Base-by-base conservation (phyloP, 225 moss, liverwort and hornwort species). In the Antitrichia curtipendula region DNA sequence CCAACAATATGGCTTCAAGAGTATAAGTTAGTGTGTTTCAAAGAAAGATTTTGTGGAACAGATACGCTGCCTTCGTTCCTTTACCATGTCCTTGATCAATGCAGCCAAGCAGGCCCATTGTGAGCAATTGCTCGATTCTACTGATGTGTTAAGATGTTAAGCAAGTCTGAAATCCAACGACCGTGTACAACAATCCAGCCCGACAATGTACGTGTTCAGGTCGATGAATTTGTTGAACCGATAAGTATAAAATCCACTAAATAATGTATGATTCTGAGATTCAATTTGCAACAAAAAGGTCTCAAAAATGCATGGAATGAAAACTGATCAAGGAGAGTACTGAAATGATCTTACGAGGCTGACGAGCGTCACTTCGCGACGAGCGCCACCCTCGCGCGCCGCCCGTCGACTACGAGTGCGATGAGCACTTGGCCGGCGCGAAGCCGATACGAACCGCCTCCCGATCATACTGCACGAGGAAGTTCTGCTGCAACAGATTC, bases 401-500 rank as follows among this genome's bases (percentile, higher is more conserved):
- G 18, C 52, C 8, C 64, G 53, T 32, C 28, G 57, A 43, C 80
- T 90, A 92, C 57, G 89, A 89, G 45, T 87, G 88, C 38, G 88
- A 72, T 58, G 93, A 92, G 91, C 96, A 97, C 81, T 96, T 88
- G 64, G 95, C 94, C 4, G 91, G 96, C 31, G 95, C 91, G 64
- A 97, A 96, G 45, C 95, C 94, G n/a, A 97, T 90, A 56, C 92
- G 91, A 70, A 34, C 40, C 53, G 69, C 76, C 20, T 93, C 92
- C 27, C 95, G 94, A 72, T 97, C 94, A 54, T 96, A 96, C 52
- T 94, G 91, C 83, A 97, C 92, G 66, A 96, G 92, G 75, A 93
- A 97, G 73, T 97, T 96, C 70, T 97, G 97, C 83, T 97, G 97
- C 84, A 95, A 64, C 85, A 97, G 76, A 82, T 97, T 97, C 32